Evolutionary conservation across 352 stramenopile species (phyloP), one percentile per base, ranked within the genome.

Genomic region (Globisporangium heterothallicum): DNA sequence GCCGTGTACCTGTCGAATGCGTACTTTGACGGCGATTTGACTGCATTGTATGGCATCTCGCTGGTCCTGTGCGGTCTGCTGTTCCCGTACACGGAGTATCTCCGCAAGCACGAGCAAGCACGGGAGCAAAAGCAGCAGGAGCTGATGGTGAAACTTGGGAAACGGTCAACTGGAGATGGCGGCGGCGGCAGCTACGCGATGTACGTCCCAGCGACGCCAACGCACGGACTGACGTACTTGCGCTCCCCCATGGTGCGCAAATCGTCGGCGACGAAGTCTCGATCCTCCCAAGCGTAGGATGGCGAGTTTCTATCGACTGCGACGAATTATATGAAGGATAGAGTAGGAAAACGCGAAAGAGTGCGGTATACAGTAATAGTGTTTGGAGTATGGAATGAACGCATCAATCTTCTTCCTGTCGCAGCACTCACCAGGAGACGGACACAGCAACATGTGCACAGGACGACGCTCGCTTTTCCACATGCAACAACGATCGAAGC

Each of bases 1-100:
- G 80, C 80, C 10, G 75, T 95, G 38, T 86, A 70, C 44, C 18
- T 82, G 25, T 84, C 81, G n/a, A 92, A 89, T 35, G 46, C 43
- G 29, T 66, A 78, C 42, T 79, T 83, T 40, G 55, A 46, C 24
- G 81, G 81, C 12, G 70, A 88, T 52, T 66, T 92, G 25, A 83
- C 66, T 1, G 53, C 59, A 22, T 45, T 89, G 2, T 85, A 81
- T 41, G 68, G 54, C 26, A 35, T 72, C 6, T 88, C 75, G 26
- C 59, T 92, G 12, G 30, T 70, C 10, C 56, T 68, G 30, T 86
- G 78, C 13, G 14, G 87, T 9, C 40, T 69, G n/a, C 65, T 92
- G 36, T 69, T 87, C 27, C 80, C 78, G 26, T 43, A 83, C 29
- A 88, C 76, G 5, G 68, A 77, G 49, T 86, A 72, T 27, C 48